A percentile compares a stretch with the other conserved stretches of the same genome.
phyloP scores from a whole-genome alignment of 148 eudicot species.

The Persicaria maculosa region DNA sequence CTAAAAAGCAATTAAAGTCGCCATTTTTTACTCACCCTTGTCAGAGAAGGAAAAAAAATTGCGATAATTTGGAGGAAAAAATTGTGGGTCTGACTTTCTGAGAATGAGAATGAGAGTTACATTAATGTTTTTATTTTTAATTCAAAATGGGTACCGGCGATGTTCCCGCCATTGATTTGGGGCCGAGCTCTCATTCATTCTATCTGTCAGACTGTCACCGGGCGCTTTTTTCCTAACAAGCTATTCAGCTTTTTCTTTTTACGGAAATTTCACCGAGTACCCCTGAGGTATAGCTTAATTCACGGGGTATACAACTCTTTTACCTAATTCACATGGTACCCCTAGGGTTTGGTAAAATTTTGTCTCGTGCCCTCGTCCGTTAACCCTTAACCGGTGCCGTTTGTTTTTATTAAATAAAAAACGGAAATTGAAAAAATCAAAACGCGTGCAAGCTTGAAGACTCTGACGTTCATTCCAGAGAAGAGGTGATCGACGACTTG shows the following conservation, averaged over 20 bases:
- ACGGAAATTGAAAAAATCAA: too few species aligned
- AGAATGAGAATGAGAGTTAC: not conserved
- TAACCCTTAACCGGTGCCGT: too few species aligned
- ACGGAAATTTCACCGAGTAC: too few species aligned
- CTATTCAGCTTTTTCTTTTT: not conserved
- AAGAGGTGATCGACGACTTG: too few species aligned
- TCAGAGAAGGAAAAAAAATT: not conserved
- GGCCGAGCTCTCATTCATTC: not conserved
- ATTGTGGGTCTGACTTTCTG: not conserved
- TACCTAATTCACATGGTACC: too few species aligned
- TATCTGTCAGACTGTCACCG: not conserved
- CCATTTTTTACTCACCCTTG: not conserved
- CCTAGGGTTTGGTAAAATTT: too few species aligned
- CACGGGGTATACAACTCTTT: too few species aligned
- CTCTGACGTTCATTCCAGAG: too few species aligned
- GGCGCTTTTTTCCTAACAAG: not conserved
- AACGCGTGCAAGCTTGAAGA: too few species aligned
- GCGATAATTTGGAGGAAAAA: conserved; percentile 1
- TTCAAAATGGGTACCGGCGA: conserved; percentile 18
- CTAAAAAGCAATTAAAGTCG: not conserved
- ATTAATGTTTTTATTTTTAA: not conserved
- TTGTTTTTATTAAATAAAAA: too few species aligned
- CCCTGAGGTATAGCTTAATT: too few species aligned
- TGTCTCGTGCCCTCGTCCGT: too few species aligned
- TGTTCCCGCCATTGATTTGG: conserved; percentile 30